Evolutionary conservation across 169 alveolate species (phyloP), one percentile per base, ranked within the genome.

Genomic region (Perkinsus chesapeaki): DNA sequence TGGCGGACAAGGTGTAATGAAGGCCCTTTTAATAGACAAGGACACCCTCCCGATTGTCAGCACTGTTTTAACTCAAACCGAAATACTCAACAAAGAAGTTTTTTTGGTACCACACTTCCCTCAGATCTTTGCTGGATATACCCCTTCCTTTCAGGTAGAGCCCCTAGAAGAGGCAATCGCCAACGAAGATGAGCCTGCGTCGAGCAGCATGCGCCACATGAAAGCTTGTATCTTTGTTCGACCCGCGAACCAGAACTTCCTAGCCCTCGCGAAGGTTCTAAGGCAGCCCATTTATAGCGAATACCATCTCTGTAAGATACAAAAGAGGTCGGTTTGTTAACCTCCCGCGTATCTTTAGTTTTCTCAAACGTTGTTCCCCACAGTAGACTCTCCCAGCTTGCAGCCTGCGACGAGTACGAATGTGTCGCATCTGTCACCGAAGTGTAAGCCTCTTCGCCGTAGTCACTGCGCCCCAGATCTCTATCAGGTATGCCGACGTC

Each of bases 401-500:
- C 99, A 19, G 96, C 96, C 92, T 94, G 96, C 73, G 99, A 98
- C 94, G 96, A 95, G 48, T 93, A 94, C 36, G 98, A 97, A 94
- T 95, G 96, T 34, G 98, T 98, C 9, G 96, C 96, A 27, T 60
- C 82, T 60, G 82, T 60, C 31, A 60, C 82, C 12, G 82, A 60
- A 60, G 82, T 34, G 82, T 60, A 23, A 16, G 82, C 31, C 3
- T 60, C 9, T 9, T 34, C 82, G 27, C 12, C 82, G 37, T 60
- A 27, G 27, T 60, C 27, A 3, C 27, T 47, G 19, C 31, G 37
- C 31, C 27, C 92, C 96, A 96, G 95, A 97, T 98, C 48, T 95
- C 96, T 73, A 99, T 98, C 95, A 95, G 97, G n/a, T 97, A 94
- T 94, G 95, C 97, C 0, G 99, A 98, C 94, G 96, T 96, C 92